phyloP scores from a whole-genome alignment of 495 filamentous ascomycete genomes.

The Podospora pseudocomata region DNA sequence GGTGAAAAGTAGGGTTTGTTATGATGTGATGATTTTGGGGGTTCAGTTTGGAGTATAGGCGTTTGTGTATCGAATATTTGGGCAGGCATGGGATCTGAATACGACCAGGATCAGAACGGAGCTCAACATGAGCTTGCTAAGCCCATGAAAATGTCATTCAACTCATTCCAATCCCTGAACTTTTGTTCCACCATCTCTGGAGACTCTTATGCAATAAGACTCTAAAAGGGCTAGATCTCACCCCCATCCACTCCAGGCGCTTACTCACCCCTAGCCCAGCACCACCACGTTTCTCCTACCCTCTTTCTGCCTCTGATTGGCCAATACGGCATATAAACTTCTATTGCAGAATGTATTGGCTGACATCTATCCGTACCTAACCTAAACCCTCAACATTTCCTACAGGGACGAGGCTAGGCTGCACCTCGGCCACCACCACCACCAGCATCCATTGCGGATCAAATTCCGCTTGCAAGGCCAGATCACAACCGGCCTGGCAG shows the following conservation, averaged over 20 bases:
- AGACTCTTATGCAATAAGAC: neutral
- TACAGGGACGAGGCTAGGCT: too few relatives aligned
- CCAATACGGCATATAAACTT: neutral
- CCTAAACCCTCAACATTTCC: too few relatives aligned
- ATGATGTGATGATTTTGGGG: neutral
- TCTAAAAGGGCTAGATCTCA: neutral
- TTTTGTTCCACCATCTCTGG: too few relatives aligned
- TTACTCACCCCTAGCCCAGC: neutral
- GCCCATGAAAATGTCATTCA: too few relatives aligned
- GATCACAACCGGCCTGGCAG: neutral
- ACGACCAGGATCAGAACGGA: too few relatives aligned
- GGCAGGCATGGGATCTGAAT: too few relatives aligned
- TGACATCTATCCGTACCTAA: neutral
- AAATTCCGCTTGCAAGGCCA: neutral
- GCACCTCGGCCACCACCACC: neutral
- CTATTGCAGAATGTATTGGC: slow-evolving; percentile 6
- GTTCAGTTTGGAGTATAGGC: neutral
- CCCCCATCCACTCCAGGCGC: neutral
- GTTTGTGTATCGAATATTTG: neutral
- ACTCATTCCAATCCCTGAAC: too few relatives aligned
- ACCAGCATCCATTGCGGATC: neutral
- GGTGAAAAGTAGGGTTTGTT: neutral
- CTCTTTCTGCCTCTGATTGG: neutral
- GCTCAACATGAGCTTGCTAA: too few relatives aligned
- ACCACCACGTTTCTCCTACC: neutral